Evolutionary conservation across 1,284 basidiomycete genomes (phyloP).

Genomic region (Veloboletus limbatus): DNA sequence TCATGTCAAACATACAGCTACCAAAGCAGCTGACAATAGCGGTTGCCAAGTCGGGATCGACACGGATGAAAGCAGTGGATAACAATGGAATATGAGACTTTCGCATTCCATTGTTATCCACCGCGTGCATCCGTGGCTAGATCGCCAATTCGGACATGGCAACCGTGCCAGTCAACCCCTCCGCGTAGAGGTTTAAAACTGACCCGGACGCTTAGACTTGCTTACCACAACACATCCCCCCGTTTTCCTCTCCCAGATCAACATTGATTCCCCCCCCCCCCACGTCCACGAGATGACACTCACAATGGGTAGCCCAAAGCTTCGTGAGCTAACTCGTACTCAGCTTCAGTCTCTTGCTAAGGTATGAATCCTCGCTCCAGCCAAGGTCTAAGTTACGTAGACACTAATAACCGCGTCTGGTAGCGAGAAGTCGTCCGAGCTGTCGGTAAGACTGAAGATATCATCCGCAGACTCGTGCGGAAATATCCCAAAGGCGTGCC

Average conservation of each 20-base stretch:
- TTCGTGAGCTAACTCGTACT: slow-evolving; percentile 20
- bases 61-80: no score
- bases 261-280: not conserved
- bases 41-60: no score
- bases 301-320: slow-evolving; percentile 17
- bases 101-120: no score
- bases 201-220: not conserved
- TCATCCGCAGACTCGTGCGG: slow-evolving; percentile 23
- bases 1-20: not conserved
- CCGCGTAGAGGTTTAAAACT: slow-evolving; percentile 5
- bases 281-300: slow-evolving; percentile 1
- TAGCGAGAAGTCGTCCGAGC: slow-evolving; percentile 26
- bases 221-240: not conserved
- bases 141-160: not conserved
- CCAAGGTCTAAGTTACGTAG: no score
- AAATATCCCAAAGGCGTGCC: slow-evolving; percentile 30
- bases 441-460: slow-evolving; percentile 29
- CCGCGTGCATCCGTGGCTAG: no score
- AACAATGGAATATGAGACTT: no score
- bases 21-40: slow-evolving; percentile 1
- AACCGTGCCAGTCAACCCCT: no score
- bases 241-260: not conserved
- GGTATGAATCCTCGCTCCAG: slow-evolving; percentile 6
- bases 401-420: not conserved
- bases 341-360: slow-evolving; percentile 31